Base-by-base conservation (phyloP, 257 asterid species). In the Mitragyna speciosa region DNA sequence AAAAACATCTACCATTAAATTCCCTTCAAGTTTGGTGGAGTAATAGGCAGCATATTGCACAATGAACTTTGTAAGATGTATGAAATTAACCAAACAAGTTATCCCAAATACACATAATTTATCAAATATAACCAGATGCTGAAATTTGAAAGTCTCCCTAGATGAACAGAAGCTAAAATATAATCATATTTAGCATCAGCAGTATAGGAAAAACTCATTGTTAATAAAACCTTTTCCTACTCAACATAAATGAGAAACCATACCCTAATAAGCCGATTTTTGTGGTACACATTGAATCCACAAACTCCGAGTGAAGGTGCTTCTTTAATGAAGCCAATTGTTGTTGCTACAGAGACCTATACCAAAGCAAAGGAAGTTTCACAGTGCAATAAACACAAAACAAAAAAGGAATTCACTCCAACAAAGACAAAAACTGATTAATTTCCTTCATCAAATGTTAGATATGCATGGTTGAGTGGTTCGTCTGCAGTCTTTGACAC, bases 221-320 rank as follows among this genome's bases (percentile, higher is more conserved):
- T 72, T 69, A 49, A 65, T 43, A 33, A 66, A 77, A 82, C n/a
- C 31, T 31, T 66, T 75, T 63, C 75, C 48, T 6, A 7, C 17
- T 79, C 52, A 45, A 48, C 31, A 70, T 52, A 59, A 52, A 59
- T 63, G 63, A 76, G 59, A 72, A 63, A 51, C 31, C 80, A 48
- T 92, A 93, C 98, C 96, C 94, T 88, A 86, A 95, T 95, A 69
- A 95, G 98, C 79, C 99, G 98, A 82, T 91, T 92, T 88, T 92
- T 95, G 79, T 95, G 97, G 93, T 95, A 95, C 51, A 95, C 82
- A 80, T 95, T 95, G 87, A 89, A 95, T 77, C 99, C 99, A 85
- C 85, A 82, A 71, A 94, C 83, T 75, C 69, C 59, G 71, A 93
- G 87, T 47, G 81, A 90, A 68, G 97, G 98, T 82, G 97, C 93